phyloP scores from a whole-genome alignment of 306 rosid genomes.

The Lathyrus sativus region DNA sequence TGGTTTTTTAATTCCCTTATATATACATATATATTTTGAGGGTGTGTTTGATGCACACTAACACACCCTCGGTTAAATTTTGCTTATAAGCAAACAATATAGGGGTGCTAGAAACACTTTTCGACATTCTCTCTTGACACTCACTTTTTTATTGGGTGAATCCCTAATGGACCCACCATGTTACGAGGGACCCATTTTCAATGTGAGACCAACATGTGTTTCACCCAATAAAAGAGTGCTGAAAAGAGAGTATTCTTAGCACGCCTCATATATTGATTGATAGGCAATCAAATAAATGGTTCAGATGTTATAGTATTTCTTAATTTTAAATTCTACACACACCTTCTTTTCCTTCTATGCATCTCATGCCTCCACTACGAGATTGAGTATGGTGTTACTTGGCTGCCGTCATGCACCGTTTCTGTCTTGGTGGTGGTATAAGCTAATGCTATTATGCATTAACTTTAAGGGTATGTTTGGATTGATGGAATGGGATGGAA shows the following conservation, averaged over 20 bases:
- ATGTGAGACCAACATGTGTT: too few relatives aligned
- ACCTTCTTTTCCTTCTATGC: background rate
- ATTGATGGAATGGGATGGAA: too few relatives aligned
- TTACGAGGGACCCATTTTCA: too few relatives aligned
- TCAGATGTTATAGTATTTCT: background rate
- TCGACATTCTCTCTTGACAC: background rate
- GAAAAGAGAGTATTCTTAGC: too few relatives aligned
- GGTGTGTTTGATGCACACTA: background rate
- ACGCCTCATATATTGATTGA: too few relatives aligned
- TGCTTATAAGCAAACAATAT: background rate
- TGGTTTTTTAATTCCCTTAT: slow-evolving; percentile 7
- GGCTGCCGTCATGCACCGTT: background rate
- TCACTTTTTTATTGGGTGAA: too few relatives aligned
- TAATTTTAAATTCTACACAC: background rate
- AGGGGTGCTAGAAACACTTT: background rate
- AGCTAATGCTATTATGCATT: too few relatives aligned
- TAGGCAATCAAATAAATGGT: too few relatives aligned
- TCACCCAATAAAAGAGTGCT: too few relatives aligned
- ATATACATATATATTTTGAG: background rate
- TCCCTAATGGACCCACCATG: too few relatives aligned
- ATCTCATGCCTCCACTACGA: background rate
- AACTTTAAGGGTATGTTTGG: too few relatives aligned
- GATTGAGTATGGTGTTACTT: background rate
- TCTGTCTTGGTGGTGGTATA: background rate
- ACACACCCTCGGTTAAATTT: background rate